These are phyloP conservation scores for Leucosporidium yakuticum DNA, from an alignment of 768 basidiomycete genomes.

Conservation along the genomic window DNA sequence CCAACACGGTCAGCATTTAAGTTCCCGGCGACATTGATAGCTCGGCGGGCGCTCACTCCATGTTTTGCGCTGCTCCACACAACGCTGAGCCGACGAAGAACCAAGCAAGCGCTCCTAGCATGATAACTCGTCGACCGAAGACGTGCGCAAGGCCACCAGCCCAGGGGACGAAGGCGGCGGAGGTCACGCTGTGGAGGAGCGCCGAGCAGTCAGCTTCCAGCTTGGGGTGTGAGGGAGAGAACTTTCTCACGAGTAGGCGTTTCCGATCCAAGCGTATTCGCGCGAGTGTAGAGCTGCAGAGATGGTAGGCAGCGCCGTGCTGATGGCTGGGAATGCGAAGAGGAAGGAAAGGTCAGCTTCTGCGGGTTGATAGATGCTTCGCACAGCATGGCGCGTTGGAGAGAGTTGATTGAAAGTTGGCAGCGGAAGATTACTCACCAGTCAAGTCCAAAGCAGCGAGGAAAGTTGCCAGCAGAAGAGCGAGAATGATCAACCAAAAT, in stretches of 20 bases:
- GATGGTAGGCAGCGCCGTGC: constrained; percentile 5
- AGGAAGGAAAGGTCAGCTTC: not conserved
- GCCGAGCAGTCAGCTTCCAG: too few relatives aligned
- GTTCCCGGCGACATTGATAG: not conserved
- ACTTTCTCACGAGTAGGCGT: not conserved
- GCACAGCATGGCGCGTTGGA: too few relatives aligned
- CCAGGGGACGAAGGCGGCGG: constrained; percentile 3
- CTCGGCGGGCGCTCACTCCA: constrained; percentile 34
- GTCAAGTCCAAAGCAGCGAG: constrained; percentile 3
- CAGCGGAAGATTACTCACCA: too few relatives aligned
- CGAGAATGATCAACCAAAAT: constrained; percentile 1
- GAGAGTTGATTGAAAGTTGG: too few relatives aligned
- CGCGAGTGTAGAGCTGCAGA: not conserved
- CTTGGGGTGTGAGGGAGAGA: not conserved
- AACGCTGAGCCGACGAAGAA: constrained; percentile 47
- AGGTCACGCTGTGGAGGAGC: not conserved
- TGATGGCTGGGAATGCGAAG: not conserved
- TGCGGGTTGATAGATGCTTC: not conserved
- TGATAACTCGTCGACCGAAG: constrained; percentile 39
- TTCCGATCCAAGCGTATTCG: constrained; percentile 4
- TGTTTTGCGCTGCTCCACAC: constrained; percentile 47
- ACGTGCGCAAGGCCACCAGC: constrained; percentile 47
- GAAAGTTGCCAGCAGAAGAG: constrained; percentile 5
- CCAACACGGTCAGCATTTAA: not conserved
- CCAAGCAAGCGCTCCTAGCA: not conserved